Evolutionary conservation across 352 stramenopile species (phyloP), one percentile per base, ranked within the genome.

Genomic region (Aphanomyces euteiches): DNA sequence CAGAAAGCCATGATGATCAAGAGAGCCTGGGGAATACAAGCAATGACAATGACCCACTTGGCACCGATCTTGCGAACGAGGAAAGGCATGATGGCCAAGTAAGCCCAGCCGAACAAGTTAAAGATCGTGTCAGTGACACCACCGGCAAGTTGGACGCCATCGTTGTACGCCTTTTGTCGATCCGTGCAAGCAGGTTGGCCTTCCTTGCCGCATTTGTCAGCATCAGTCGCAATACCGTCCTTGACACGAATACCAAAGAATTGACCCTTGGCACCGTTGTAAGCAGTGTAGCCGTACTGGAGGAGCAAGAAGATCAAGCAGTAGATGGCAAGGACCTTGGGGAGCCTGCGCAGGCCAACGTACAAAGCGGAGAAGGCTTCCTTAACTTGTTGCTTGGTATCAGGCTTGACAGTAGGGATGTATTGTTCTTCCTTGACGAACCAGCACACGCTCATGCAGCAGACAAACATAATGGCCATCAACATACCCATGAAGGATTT

Each of bases 261-360:
- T 58, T 90, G 82, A 0, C 80, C 80, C 61, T 88, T 90, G 69
- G 79, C 86, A 53, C 80, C 82, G 43, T 84, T 86, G 69, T 90
- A 90, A 5, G 80, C 80, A 7, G 79, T 87, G 60, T 80, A 86
- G 8, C 82, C 82, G 69, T 81, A 90, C 67, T 85, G 72, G 38
- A 90, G 66, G 53, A 69, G 82, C 41, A 90, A 79, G 38, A 88
- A 71, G 21, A 90, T 77, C 5, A 86, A 21, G 61, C 81, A 85
- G 66, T 87, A 92, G n/a, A 85, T 66, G 8, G 71, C 66, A 8
- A 90, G 61, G 0, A 73, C 61, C 6, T 60, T 53, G 43, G 81
- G 81, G 4, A 90, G 72, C 10, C 68, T 76, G 48, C 77, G 81
- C 1, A 89, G 57, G 1, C 83, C 81, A 3, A 78, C 56, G 37